Evolutionary conservation across 805 yeast species (phyloP), one percentile per base, ranked within the genome.

Genomic region (Isabelozyma heimii): DNA sequence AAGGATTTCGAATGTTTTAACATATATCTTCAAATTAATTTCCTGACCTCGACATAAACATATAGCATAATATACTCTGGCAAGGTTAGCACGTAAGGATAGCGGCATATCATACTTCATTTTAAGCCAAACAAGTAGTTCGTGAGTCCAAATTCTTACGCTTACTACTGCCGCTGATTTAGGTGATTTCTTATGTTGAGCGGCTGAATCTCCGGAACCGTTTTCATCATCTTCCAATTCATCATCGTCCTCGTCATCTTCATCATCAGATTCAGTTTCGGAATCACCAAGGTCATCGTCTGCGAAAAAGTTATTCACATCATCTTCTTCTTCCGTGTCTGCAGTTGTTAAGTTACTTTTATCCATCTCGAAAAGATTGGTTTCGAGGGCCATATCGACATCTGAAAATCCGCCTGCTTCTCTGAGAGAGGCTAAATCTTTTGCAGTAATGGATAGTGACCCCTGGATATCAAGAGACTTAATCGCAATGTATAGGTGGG

Each of bases 91-190:
- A 47, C 91, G 77, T 43, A 84, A 66, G 1, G 73, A 55, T 10
- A 89, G 57, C 0, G 99, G 97, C 70, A 92, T 76, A 46, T 86
- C 87, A 58, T 87, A 83, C 57, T 89, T 88, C 82, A 87, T 84
- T 56, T 80, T 80, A 47, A 90, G 64, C 80, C 97, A 86, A 39
- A 86, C 84, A 45, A 82, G 79, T 52, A 92, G 75, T 63, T 91
- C 97, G 47, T 86, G 84, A 0, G 97, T 86, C 96, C 97, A 91
- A 50, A 86, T 88, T 46, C 85, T 78, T 7, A 90, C 85, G 42
- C 84, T 79, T 6, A 87, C 83, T 6, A 89, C 85, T 0, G 94
- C 82, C 0, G 94, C 87, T 0, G 89, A 82, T 54, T 79, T 76
- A 2, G 87, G 82, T 1, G 84, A 76, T 8, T 82, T 76, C 54